phyloP scores from a whole-genome alignment of 768 basidiomycete genomes.

The Tephrocybe sp. region DNA sequence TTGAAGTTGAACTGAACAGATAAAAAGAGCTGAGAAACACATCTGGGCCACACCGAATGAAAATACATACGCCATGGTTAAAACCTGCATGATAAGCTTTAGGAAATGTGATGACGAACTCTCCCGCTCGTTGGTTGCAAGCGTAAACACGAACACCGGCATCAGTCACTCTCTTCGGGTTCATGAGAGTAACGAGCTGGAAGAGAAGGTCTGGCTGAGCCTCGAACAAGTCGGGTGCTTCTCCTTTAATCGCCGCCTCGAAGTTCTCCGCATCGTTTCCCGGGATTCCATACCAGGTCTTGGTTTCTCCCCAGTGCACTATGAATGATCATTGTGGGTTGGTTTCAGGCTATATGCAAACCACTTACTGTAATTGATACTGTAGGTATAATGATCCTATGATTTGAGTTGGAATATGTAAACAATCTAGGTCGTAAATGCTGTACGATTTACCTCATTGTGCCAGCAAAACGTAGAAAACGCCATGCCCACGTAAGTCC shows the following conservation, averaged over 20 bases:
- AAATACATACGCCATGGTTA: conserved; percentile 88
- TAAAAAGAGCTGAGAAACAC: conserved; percentile 19
- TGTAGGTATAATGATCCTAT: conserved; percentile 97
- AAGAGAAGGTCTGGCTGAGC: conserved; percentile 96
- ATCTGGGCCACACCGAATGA: too few relatives aligned
- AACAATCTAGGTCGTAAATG: background rate
- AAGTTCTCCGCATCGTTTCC: conserved; percentile 95
- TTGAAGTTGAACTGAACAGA: conserved; percentile 88
- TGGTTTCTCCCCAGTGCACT: conserved; percentile 99
- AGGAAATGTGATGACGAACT: conserved; percentile 97
- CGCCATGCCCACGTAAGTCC: conserved; percentile 99
- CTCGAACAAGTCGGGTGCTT: conserved; percentile 97
- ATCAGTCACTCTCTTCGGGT: conserved; percentile 80
- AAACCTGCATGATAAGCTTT: conserved; percentile 98
- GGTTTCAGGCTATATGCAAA: conserved; percentile 10
- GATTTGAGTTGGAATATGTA: background rate
- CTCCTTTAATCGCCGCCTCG: conserved; percentile 90
- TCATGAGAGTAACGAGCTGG: conserved; percentile 98
- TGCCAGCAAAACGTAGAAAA: conserved; percentile 99
- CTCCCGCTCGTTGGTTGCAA: conserved; percentile 95
- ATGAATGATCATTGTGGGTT: conserved; percentile 17
- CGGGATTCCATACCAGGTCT: conserved; percentile 99
- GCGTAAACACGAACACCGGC: conserved; percentile 91
- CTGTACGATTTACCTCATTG: conserved; percentile 69
- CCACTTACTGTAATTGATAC: conserved; percentile 87